phyloP scores from a whole-genome alignment of 306 rosid species.

The Trichosanthes cucumerina region DNA sequence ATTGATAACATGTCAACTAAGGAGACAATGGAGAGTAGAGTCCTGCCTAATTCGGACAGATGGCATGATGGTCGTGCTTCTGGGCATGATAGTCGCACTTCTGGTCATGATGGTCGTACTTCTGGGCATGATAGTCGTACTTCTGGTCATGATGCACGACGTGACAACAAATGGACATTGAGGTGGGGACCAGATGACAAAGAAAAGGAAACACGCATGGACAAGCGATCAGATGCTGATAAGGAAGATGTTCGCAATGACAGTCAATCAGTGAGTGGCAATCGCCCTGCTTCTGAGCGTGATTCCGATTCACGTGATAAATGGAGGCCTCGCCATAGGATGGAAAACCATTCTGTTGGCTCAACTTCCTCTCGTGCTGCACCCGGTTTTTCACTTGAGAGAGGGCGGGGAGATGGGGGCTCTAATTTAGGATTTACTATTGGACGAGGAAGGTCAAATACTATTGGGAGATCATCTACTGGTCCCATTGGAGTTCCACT shows the following conservation, averaged over 20 bases:
- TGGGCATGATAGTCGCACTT: not conserved
- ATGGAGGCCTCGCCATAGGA: conserved; percentile 64
- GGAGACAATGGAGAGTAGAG: conserved; percentile 35
- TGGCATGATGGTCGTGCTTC: conserved; percentile 44
- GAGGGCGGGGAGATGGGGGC: conserved; percentile 42
- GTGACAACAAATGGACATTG: conserved; percentile 52
- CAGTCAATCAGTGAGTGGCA: conserved; percentile 26
- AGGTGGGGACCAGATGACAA: conserved; percentile 64
- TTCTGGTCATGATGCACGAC: conserved; percentile 35
- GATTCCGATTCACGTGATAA: conserved; percentile 50
- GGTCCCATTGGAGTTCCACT: conserved; percentile 20
- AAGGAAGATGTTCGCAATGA: conserved; percentile 39
- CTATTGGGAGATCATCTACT: conserved; percentile 27
- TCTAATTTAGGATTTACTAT: conserved; percentile 40
- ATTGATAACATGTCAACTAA: conserved; percentile 26
- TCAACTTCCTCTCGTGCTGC: conserved; percentile 41
- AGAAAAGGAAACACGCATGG: conserved; percentile 43
- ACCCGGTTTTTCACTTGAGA: conserved; percentile 46
- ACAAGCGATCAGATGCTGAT: conserved; percentile 37
- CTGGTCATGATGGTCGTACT: conserved; percentile 32
- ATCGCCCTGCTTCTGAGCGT: conserved; percentile 42
- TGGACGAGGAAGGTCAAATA: conserved; percentile 44
- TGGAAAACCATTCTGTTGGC: conserved; percentile 40
- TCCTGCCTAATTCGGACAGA: conserved; percentile 30
- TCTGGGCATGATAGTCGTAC: conserved; percentile 21